Evolutionary conservation across 2,329 filamentous ascomycete species (phyloP).

Genomic region (Dothiorella sarmentorum): DNA sequence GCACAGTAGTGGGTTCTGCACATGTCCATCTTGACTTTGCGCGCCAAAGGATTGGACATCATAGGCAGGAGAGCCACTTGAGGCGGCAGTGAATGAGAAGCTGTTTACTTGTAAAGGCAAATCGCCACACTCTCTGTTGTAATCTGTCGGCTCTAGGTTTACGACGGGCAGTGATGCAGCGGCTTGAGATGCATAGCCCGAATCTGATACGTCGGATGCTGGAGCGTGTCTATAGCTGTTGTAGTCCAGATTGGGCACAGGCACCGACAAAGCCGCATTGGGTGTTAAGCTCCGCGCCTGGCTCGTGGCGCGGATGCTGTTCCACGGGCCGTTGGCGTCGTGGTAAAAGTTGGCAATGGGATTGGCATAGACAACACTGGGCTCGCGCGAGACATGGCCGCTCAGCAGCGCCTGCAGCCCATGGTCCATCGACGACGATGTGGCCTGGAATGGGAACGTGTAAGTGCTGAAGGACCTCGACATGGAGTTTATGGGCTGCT

Average conservation of each 20-base stretch:
- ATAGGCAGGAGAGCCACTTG: background rate
- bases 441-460: conserved; percentile 1
- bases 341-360: conserved; percentile 13
- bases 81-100: background rate
- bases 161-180: conserved; percentile 28
- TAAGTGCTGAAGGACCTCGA: background rate
- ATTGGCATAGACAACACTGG: background rate
- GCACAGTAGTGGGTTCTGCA: conserved; percentile 19
- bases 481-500: background rate
- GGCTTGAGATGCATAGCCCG: conserved; percentile 32
- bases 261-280: background rate
- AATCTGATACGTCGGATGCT: conserved; percentile 32
- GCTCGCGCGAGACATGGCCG: background rate
- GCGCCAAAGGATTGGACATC: background rate
- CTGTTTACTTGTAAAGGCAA: conserved; percentile 5
- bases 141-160: conserved; percentile 28
- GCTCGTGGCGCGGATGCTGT: conserved; percentile 7
- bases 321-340: conserved; percentile 15
- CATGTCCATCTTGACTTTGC: background rate
- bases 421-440: background rate
- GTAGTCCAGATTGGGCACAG: conserved; percentile 21
- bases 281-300: background rate
- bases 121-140: conserved; percentile 5
- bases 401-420: background rate
- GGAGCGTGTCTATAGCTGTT: conserved; percentile 22